Evolutionary conservation across 768 basidiomycete species (phyloP).

Genomic region (Leccinum rimulosum): DNA sequence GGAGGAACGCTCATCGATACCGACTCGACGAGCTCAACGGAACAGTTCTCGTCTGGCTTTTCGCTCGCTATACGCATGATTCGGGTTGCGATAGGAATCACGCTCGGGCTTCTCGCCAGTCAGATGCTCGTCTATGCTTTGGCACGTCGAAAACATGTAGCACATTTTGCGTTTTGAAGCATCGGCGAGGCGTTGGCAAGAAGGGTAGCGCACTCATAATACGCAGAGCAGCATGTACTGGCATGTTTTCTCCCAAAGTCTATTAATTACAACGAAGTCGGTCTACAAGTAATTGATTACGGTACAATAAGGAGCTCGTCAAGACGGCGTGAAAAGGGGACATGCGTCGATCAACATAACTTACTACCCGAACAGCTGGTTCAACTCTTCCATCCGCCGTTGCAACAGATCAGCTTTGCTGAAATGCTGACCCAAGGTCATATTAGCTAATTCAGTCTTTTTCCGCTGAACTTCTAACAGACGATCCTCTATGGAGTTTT

Average conservation of each 20-base stretch:
- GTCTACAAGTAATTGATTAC: constrained; percentile 34
- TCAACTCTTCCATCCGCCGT: constrained; percentile 85
- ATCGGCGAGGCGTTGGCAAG: neutral
- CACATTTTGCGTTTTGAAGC: constrained; percentile 69
- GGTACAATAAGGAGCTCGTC: constrained; percentile 18
- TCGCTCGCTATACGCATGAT: constrained; percentile 81
- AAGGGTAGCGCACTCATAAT: neutral
- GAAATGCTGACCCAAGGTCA: constrained; percentile 85
- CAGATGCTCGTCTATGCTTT: constrained; percentile 76
- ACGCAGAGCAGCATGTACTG: neutral
- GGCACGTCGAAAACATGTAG: constrained; percentile 68
- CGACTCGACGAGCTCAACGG: constrained; percentile 51
- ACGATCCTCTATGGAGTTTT: constrained; percentile 89
- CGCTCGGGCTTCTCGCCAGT: constrained; percentile 79
- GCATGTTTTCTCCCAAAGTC: constrained; percentile 13
- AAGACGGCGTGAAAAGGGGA: constrained; percentile 14
- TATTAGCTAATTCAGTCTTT: constrained; percentile 92
- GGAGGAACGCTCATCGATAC: constrained; percentile 63
- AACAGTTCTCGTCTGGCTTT: constrained; percentile 72
- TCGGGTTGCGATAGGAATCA: constrained; percentile 80
- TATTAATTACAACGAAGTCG: constrained; percentile 32
- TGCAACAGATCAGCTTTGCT: constrained; percentile 86
- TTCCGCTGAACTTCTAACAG: constrained; percentile 92
- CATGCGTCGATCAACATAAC: constrained; percentile 23
- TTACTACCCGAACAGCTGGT: constrained; percentile 62